Conservation (phyloP, 345 rosid genomes). For the Luvunga scandens region DNA sequence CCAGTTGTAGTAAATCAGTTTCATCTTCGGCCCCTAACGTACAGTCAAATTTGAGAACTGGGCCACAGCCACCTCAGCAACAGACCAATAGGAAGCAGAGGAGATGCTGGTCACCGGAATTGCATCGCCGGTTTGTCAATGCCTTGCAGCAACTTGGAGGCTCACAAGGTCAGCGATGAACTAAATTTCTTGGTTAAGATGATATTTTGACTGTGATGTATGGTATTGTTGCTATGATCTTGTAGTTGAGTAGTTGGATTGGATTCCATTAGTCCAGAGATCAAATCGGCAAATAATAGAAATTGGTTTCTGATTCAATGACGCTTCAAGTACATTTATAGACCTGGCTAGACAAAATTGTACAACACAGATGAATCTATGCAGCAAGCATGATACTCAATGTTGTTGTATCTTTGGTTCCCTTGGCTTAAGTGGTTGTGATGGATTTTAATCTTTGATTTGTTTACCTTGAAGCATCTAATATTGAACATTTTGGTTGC, state of each 20-base stretch:
- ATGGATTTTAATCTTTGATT: background rate
- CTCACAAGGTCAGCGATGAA: conserved; percentile 57
- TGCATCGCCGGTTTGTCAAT: conserved; percentile 77
- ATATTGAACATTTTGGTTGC: conserved; percentile 22
- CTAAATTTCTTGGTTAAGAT: background rate
- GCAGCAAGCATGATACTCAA: background rate
- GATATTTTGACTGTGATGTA: background rate
- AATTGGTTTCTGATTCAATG: background rate
- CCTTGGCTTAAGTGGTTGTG: background rate
- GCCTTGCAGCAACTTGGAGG: conserved; percentile 94
- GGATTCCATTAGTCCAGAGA: background rate
- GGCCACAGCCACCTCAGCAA: conserved; percentile 39
- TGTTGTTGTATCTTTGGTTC: background rate
- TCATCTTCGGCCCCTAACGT: conserved; percentile 36
- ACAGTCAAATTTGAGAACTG: conserved; percentile 36
- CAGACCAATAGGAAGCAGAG: conserved; percentile 77
- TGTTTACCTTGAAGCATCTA: conserved; percentile 1
- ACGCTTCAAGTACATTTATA: background rate
- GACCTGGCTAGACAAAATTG: background rate
- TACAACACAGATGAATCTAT: background rate
- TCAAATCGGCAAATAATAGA: background rate
- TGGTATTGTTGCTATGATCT: background rate
- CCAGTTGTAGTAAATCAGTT: conserved; percentile 37
- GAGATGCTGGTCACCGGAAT: conserved; percentile 94
- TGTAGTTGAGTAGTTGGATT: background rate